These are phyloP conservation scores for Striga hermonthica DNA, from an alignment of 305 asterid species.

Conservation along the genomic window DNA sequence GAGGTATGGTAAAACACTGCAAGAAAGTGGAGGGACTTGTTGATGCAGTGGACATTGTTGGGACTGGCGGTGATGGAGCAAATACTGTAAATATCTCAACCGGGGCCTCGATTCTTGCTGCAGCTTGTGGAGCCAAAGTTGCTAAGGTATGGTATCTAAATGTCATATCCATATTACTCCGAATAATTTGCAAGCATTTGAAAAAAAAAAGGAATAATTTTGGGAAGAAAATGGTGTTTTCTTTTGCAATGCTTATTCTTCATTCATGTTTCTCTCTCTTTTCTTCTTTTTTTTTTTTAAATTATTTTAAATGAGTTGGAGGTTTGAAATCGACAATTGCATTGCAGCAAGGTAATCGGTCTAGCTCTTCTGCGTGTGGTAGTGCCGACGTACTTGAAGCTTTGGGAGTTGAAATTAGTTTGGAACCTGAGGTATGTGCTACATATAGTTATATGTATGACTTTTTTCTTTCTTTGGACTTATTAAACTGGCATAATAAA, in stretches of 20 bases:
- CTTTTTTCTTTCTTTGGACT: not conserved
- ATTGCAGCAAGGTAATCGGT: slow-evolving; percentile 86
- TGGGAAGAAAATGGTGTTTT: too few relatives aligned
- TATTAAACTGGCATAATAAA: too few relatives aligned
- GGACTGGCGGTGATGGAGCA: slow-evolving; percentile 99
- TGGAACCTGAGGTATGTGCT: slow-evolving; percentile 77
- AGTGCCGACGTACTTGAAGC: slow-evolving; percentile 94
- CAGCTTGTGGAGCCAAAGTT: slow-evolving; percentile 90
- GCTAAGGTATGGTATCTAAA: slow-evolving; percentile 57
- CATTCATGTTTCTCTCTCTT: not conserved
- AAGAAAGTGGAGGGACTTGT: slow-evolving; percentile 66
- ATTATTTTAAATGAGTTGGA: slow-evolving; percentile 13
- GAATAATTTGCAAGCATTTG: too few relatives aligned
- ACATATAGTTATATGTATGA: slow-evolving; percentile 14
- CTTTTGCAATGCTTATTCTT: not conserved
- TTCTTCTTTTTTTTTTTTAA: not conserved
- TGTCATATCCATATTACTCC: not conserved
- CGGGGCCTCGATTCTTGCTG: slow-evolving; percentile 93
- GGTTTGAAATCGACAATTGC: slow-evolving; percentile 17
- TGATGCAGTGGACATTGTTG: slow-evolving; percentile 87
- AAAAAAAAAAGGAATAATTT: too few relatives aligned
- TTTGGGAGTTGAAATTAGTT: slow-evolving; percentile 69
- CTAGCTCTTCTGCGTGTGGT: slow-evolving; percentile 96
- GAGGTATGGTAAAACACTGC: slow-evolving; percentile 75
- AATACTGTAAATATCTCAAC: slow-evolving; percentile 94